These are phyloP conservation scores for Sclerotinia minor DNA, from an alignment of 2,329 filamentous ascomycete genomes.

Conservation along the genomic window DNA sequence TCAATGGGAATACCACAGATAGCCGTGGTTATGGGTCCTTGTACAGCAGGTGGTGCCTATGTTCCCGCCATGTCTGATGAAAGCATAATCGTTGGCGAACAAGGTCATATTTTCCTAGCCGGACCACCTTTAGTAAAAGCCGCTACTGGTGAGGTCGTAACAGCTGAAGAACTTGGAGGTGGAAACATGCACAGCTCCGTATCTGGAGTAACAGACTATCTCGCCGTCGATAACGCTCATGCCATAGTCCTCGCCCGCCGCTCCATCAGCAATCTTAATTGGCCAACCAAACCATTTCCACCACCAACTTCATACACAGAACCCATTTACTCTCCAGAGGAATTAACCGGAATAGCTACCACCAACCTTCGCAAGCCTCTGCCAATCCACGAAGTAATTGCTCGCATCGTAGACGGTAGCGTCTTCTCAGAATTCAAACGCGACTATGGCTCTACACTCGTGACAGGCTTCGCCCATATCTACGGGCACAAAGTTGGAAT, in stretches of 20 bases:
- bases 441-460: slow-evolving; percentile 82
- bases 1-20: slow-evolving; percentile 87
- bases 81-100: slow-evolving; percentile 91
- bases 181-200: slow-evolving; percentile 86
- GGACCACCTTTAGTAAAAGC: slow-evolving; percentile 94
- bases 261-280: slow-evolving; percentile 87
- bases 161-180: slow-evolving; percentile 86
- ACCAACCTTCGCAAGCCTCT: slow-evolving; percentile 86
- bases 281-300: slow-evolving; percentile 56
- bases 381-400: slow-evolving; percentile 85
- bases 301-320: slow-evolving; percentile 60
- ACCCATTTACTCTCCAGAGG: slow-evolving; percentile 75
- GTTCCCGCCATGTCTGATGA: slow-evolving; percentile 98
- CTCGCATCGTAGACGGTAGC: slow-evolving; percentile 86
- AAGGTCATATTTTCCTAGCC: slow-evolving; percentile 96
- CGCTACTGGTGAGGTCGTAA: slow-evolving; percentile 89
- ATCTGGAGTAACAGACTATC: slow-evolving; percentile 91
- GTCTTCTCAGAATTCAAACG: slow-evolving; percentile 94
- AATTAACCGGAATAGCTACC: slow-evolving; percentile 85
- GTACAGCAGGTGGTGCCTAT: slow-evolving; percentile 93
- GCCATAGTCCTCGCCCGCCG: slow-evolving; percentile 82
- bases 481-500: slow-evolving; percentile 91
- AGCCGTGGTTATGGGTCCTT: slow-evolving; percentile 94
- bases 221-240: slow-evolving; percentile 92
- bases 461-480: slow-evolving; percentile 88